Evolutionary conservation across 495 filamentous ascomycete genomes (phyloP), one percentile per base, ranked within the genome.

Genomic region (Parachaetomium inaequale): DNA sequence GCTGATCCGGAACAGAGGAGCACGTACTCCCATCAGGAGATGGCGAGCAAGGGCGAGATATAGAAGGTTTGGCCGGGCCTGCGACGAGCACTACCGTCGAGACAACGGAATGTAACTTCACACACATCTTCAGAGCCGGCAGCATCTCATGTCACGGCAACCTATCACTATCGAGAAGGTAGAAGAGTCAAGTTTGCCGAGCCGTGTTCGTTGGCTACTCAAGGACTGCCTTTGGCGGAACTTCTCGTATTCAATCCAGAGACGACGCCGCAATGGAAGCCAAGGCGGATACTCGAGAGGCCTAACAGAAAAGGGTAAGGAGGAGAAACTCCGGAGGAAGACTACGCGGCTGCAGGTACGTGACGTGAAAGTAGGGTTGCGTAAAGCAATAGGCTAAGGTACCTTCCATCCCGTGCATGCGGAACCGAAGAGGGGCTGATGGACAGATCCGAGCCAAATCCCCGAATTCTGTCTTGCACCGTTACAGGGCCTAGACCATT

Each of bases 351-450:
- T 40, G 31, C 29, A 55, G 26, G 52, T 15, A 26, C 17, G 12
- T 28, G 19, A 53, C 29, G 53, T 40, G 15, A 21, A 63, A 52
- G n/a, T 63, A 63, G 55, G 62, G 62, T 63, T 63, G 31, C 62
- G 25, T 15, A 15, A 11, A 63, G 31, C 29, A 54, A 63, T 43
- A 63, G 55, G 55, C 62, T 63, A 63, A 59, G 49, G 40, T 59
- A 36, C 12, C 21, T n/a, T n/a, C 55, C 15, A 32, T 31, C 54
- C 28, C 55, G 54, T 45, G 28, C 53, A 53, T 36, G 46, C 28
- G 25, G 23, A 12, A 19, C n/a, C 11, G 53, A 14, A 34, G 32
- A 42, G 21, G 32, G 21, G 11, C 10, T 26, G 25, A 55, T 17
- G 34, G 15, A 15, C 23, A 46, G 23, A 34, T 23, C 55, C 7